phyloP scores from a whole-genome alignment of 1,139 yeast species.

The Kodamaea suecica region DNA sequence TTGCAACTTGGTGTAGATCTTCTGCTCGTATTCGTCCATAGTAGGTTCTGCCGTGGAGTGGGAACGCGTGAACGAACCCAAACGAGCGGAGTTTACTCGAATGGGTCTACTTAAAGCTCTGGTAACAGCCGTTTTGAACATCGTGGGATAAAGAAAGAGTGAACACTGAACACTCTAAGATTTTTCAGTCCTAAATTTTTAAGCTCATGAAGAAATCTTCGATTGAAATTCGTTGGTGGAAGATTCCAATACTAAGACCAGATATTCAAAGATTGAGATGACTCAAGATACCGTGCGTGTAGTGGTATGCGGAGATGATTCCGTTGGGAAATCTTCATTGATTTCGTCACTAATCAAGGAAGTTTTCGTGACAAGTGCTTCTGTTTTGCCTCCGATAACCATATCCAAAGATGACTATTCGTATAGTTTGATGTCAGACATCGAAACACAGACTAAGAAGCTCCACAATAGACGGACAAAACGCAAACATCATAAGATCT shows the following conservation, averaged over 20 bases:
- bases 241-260: too few species aligned
- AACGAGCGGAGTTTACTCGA: slow-evolving; percentile 5
- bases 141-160: slow-evolving; percentile 1
- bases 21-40: slow-evolving; percentile 64
- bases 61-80: slow-evolving; percentile 3
- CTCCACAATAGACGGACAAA: slow-evolving; percentile 3
- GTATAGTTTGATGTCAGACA: slow-evolving; percentile 18
- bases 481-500: slow-evolving; percentile 3
- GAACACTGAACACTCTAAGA: too few species aligned
- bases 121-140: slow-evolving; percentile 4
- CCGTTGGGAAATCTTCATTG: slow-evolving; percentile 78
- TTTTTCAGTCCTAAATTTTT: too few species aligned
- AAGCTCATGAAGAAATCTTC: too few species aligned
- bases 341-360: slow-evolving; percentile 81
- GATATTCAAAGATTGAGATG: too few species aligned
- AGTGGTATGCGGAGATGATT: slow-evolving; percentile 95
- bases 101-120: not conserved
- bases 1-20: slow-evolving; percentile 56
- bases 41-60: slow-evolving; percentile 8
- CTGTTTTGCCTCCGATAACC: slow-evolving; percentile 67
- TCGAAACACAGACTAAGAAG: slow-evolving; percentile 11
- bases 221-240: too few species aligned
- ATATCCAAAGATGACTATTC: slow-evolving; percentile 48
- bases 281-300: slow-evolving; percentile 37
- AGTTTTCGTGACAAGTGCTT: slow-evolving; percentile 44